Conservation (phyloP, 352 stramenopile genomes). For the Pythium phragmitis region DNA sequence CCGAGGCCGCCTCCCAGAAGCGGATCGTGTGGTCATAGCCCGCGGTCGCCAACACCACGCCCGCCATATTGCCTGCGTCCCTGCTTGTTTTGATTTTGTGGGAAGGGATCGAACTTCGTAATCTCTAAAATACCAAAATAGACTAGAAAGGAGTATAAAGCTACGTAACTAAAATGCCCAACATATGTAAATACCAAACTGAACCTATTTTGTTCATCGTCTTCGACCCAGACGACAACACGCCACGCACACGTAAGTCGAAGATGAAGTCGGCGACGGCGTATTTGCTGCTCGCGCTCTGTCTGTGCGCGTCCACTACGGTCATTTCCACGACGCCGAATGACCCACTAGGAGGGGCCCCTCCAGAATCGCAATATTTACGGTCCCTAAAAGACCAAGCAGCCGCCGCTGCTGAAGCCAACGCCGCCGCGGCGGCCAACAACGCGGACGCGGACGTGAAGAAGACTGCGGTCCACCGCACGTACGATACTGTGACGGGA, state of each 20-base stretch:
- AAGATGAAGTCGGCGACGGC: slow-evolving; percentile 13
- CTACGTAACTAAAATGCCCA: background rate
- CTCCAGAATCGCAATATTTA: background rate
- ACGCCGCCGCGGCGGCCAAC: slow-evolving; percentile 16
- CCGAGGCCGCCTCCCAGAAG: slow-evolving; percentile 97
- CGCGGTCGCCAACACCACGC: slow-evolving; percentile 95
- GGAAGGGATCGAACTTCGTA: slow-evolving; percentile 5
- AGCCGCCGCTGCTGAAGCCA: background rate
- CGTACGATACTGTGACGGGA: slow-evolving; percentile 62
- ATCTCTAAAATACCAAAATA: slow-evolving; percentile 4
- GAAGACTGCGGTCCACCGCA: slow-evolving; percentile 35
- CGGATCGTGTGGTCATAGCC: slow-evolving; percentile 98
- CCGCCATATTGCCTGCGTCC: slow-evolving; percentile 44
- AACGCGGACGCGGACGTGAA: slow-evolving; percentile 15
- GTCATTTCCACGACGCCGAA: background rate
- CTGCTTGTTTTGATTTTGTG: background rate
- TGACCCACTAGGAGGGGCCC: too few species aligned
- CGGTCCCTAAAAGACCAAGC: slow-evolving; percentile 13
- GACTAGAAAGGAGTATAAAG: background rate
- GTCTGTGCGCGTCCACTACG: slow-evolving; percentile 7
- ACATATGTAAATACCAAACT: background rate
- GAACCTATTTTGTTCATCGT: background rate
- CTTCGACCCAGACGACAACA: slow-evolving; percentile 9
- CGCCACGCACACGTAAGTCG: background rate
- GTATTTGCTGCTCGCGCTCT: slow-evolving; percentile 24